Evolutionary conservation across 2,329 filamentous ascomycete species (phyloP).

Genomic region (Penicillium occitanis): DNA sequence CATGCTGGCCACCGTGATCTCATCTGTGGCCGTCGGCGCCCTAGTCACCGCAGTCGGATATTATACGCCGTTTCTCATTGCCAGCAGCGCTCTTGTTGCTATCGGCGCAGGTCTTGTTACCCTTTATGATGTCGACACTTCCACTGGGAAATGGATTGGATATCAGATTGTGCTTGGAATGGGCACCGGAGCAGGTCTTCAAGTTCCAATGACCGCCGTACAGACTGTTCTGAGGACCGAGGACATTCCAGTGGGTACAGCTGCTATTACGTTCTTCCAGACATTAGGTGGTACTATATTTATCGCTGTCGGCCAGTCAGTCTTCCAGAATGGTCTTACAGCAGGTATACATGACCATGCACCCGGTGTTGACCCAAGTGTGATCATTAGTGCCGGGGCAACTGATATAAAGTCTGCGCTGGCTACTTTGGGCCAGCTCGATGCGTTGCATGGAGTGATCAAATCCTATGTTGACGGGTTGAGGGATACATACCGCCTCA

Average conservation of each 20-base stretch:
- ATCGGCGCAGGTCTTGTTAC: slow-evolving; percentile 25
- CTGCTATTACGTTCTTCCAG: slow-evolving; percentile 38
- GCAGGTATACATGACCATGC: not conserved
- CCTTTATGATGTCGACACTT: slow-evolving; percentile 24
- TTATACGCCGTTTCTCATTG: slow-evolving; percentile 20
- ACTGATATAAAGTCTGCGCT: not conserved
- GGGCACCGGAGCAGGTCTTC: slow-evolving; percentile 28
- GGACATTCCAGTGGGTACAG: slow-evolving; percentile 38
- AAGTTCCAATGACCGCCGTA: slow-evolving; percentile 29
- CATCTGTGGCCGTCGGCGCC: not conserved
- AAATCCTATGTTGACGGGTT: slow-evolving; percentile 27
- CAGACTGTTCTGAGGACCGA: slow-evolving; percentile 20
- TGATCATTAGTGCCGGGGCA: slow-evolving; percentile 7
- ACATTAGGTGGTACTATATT: slow-evolving; percentile 41
- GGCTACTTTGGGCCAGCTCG: not conserved
- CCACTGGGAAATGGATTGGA: slow-evolving; percentile 31
- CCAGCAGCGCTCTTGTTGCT: slow-evolving; percentile 11
- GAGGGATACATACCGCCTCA: slow-evolving; percentile 26
- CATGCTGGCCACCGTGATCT: slow-evolving; percentile 12
- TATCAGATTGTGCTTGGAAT: slow-evolving; percentile 34
- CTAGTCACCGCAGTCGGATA: slow-evolving; percentile 17
- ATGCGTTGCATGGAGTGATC: slow-evolving; percentile 20
- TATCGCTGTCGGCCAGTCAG: slow-evolving; percentile 35
- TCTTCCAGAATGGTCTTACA: slow-evolving; percentile 30
- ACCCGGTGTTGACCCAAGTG: not conserved